A percentile compares a stretch with the other conserved stretches of the same genome.
phyloP scores from a whole-genome alignment of 371 early-diverging fungal genomes.

The Fennellomyces sp. region DNA sequence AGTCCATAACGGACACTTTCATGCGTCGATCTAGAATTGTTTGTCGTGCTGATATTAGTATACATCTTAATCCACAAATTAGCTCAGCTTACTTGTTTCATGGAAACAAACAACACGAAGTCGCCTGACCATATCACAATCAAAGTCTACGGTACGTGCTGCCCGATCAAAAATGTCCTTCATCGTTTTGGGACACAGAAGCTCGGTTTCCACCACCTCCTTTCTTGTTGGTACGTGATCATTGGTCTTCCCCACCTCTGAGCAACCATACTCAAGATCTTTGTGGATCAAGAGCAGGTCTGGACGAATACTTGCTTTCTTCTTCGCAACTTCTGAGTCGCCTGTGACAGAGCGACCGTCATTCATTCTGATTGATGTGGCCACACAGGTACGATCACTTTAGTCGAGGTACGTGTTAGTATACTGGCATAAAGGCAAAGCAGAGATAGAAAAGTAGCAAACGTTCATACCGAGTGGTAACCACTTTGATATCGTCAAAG shows the following conservation, averaged over 20 bases:
- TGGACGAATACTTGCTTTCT: not conserved
- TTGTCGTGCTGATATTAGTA: not conserved
- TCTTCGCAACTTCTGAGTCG: not conserved
- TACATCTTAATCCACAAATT: not conserved
- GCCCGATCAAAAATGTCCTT: not conserved
- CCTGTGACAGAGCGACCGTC: not conserved
- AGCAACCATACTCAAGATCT: not conserved
- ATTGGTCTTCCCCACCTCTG: not conserved
- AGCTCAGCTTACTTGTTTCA: not conserved
- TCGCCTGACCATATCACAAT: not conserved
- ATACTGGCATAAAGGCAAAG: too few relatives aligned
- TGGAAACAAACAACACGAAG: not conserved
- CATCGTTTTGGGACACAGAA: not conserved
- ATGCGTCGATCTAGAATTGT: not conserved
- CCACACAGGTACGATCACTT: not conserved
- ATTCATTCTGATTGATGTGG: not conserved
- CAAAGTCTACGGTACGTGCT: not conserved
- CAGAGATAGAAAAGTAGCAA: not conserved
- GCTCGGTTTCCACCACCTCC: not conserved
- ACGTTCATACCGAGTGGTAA: not conserved
- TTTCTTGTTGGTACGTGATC: not conserved
- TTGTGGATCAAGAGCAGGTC: not conserved
- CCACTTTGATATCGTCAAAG: not conserved
- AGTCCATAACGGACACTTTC: not conserved
- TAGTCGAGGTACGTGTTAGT: too few relatives aligned